phyloP scores from a whole-genome alignment of 805 yeast genomes.

The Yamadazyma tumulicola region DNA sequence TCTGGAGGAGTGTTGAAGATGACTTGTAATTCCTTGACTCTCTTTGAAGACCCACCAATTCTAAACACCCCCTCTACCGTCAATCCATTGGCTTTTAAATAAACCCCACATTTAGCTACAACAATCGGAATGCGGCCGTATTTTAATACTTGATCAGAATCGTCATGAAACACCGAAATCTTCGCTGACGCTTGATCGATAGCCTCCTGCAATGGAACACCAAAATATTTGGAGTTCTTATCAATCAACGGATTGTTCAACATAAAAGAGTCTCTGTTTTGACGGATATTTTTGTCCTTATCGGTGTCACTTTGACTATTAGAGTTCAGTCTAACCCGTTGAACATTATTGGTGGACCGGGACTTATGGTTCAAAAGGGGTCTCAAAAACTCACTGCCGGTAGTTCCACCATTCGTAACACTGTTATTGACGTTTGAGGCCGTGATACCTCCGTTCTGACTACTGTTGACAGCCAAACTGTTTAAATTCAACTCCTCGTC shows the following conservation, averaged over 20 bases:
- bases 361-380: slow-evolving; percentile 51
- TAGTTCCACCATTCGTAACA: background rate
- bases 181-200: slow-evolving; percentile 73
- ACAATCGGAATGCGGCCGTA: slow-evolving; percentile 90
- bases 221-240: slow-evolving; percentile 63
- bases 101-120: slow-evolving; percentile 94
- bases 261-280: slow-evolving; percentile 50
- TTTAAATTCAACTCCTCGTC: background rate
- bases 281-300: slow-evolving; percentile 24
- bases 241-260: slow-evolving; percentile 41
- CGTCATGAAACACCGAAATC: slow-evolving; percentile 56
- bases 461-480: too few species aligned
- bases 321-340: slow-evolving; percentile 35
- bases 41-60: slow-evolving; percentile 84
- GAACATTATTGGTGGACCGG: slow-evolving; percentile 46
- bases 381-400: slow-evolving; percentile 29
- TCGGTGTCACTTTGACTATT: slow-evolving; percentile 9
- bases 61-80: slow-evolving; percentile 89
- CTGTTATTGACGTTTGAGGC: background rate
- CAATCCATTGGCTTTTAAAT: slow-evolving; percentile 70
- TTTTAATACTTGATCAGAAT: slow-evolving; percentile 58
- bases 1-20: slow-evolving; percentile 84
- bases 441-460: background rate
- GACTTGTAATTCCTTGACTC: slow-evolving; percentile 81
- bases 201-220: slow-evolving; percentile 71